Evolutionary conservation across 192 early-diverging fungal genomes (phyloP), one percentile per base, ranked within the genome.

Genomic region (Backusella luteola): DNA sequence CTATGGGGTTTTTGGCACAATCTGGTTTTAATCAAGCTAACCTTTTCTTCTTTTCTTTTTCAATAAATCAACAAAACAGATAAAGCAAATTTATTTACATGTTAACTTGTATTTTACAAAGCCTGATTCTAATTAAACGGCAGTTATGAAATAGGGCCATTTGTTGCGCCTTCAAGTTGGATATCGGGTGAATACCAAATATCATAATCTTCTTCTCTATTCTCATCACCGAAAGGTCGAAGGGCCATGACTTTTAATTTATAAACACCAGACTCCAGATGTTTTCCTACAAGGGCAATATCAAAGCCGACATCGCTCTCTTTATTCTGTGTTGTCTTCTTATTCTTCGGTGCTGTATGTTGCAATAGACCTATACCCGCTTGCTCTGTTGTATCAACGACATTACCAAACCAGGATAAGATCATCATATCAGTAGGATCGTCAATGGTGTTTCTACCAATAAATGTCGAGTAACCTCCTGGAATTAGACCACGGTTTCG

Each of bases 191-290:
- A 84, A 36, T 69, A 66, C 82, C 82, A 80, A 41, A 26, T 36
- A 38, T 87, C 86, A 74, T 84, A 87, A 78, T 87, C 82, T 29
- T 56, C 39, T 5, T 79, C 77, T 29, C 76, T 79, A 6, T 78
- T 44, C 0, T 39, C 42, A 74, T 84, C 59, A 9, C 86, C 86
- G 74, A 82, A 87, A 29, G 79, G 75, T 38, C 79, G 79, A 36
- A 87, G 34, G 2, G 84, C 72, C 36, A 79, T 81, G 6, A 85
- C 75, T 1, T 82, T 73, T 0, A 87, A 38, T 21, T 79, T 73
- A 29, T 82, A 87, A 19, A 34, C 38, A 32, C 79, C 82, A 72
- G 29, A 23, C 0, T 19, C 36, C 26, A 84, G 52, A 29, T 41
- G 34, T 17, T 32, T 41, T 41, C 73, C 56, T 38, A 66, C 68